These are phyloP conservation scores for Tritrichomonas foetus DNA, from an alignment of 208 protist species.

Conservation along the genomic window DNA sequence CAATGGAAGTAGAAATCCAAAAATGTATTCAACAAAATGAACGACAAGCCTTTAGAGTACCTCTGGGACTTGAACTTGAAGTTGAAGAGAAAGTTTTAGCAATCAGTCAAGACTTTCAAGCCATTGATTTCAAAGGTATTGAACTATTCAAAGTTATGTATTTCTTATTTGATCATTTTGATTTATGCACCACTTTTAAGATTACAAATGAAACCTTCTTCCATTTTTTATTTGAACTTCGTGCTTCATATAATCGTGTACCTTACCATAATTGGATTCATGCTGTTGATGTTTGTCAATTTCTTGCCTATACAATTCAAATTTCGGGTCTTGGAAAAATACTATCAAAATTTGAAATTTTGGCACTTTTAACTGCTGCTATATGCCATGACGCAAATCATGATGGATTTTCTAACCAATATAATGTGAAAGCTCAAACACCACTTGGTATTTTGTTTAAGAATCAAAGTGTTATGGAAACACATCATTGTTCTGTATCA, in stretches of 20 bases:
- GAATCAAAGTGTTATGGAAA: constrained; percentile 62
- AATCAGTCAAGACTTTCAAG: not conserved
- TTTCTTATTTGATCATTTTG: constrained; percentile 39
- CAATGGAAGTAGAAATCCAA: not conserved
- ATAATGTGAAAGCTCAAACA: constrained; percentile 75
- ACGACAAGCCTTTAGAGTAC: not conserved
- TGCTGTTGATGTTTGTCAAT: constrained; percentile 65
- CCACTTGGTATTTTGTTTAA: constrained; percentile 72
- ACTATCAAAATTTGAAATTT: constrained; percentile 66
- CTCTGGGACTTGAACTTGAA: not conserved
- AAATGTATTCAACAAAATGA: not conserved
- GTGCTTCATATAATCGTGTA: constrained; percentile 48
- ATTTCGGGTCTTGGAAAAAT: constrained; percentile 60
- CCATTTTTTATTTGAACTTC: constrained; percentile 34
- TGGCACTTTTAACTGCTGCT: constrained; percentile 74
- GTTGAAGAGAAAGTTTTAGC: not conserved
- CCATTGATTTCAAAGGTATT: not conserved
- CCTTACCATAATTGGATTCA: constrained; percentile 69
- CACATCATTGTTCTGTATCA: constrained; percentile 57
- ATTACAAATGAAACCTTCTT: not conserved
- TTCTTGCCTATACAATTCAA: constrained; percentile 51
- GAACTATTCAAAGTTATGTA: not conserved
- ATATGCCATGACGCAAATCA: constrained; percentile 91
- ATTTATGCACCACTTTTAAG: constrained; percentile 10
- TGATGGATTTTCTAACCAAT: constrained; percentile 87